Evolutionary conservation across 2,329 filamentous ascomycete genomes (phyloP).

Genomic region (Aschersonia sp.): DNA sequence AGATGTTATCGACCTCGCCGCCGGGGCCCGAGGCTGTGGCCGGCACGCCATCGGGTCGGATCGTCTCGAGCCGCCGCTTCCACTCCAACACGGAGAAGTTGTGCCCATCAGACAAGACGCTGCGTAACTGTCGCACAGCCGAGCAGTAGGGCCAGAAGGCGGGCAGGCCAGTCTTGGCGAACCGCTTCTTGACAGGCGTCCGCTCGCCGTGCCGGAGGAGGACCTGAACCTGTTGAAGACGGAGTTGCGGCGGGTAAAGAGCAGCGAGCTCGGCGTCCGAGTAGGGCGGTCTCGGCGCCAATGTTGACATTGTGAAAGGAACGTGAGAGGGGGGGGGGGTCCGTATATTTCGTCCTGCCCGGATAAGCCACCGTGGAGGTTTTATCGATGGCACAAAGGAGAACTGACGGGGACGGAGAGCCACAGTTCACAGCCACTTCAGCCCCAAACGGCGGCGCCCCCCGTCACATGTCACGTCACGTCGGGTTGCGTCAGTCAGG

Average conservation of each 20-base stretch:
- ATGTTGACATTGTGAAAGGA: constrained; percentile 55
- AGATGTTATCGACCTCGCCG: constrained; percentile 65
- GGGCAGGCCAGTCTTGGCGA: constrained; percentile 59
- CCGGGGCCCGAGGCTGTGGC: constrained; percentile 51
- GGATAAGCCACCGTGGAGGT: too few species aligned
- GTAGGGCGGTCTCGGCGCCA: constrained; percentile 63
- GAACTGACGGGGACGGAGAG: not conserved
- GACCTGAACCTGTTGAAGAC: constrained; percentile 83
- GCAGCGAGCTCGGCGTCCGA: constrained; percentile 61
- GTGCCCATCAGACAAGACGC: constrained; percentile 29
- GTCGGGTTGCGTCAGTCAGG: not conserved
- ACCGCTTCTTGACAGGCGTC: constrained; percentile 75
- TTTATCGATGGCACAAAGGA: too few species aligned
- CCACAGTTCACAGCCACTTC: not conserved
- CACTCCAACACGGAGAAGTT: constrained; percentile 36
- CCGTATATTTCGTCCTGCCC: too few species aligned
- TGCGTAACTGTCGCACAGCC: constrained; percentile 54
- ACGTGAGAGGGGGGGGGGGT: not conserved
- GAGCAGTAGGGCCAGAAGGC: constrained; percentile 84
- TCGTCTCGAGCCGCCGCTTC: constrained; percentile 69
- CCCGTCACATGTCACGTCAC: not conserved
- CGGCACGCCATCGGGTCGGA: constrained; percentile 56
- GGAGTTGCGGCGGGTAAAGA: constrained; percentile 68
- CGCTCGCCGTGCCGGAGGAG: constrained; percentile 69
- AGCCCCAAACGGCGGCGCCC: too few species aligned